A percentile compares a stretch with the other conserved stretches of the same genome.
Evolutionary conservation across 306 rosid species (phyloP).

Genomic region (Rosa multiflora): DNA sequence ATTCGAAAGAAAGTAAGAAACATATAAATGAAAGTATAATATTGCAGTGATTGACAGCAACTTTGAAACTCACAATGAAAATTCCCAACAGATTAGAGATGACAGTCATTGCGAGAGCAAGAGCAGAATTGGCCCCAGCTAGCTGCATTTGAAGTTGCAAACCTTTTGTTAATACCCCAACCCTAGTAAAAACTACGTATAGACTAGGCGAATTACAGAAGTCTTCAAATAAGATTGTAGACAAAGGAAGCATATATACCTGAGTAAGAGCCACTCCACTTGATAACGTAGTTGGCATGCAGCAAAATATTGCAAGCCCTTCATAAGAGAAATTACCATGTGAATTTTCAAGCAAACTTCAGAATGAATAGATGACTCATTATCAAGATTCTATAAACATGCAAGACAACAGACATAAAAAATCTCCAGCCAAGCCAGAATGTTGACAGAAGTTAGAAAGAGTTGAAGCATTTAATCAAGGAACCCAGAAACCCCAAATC

Average conservation of each 20-base stretch:
- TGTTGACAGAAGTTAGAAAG: not conserved
- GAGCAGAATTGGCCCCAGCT: constrained; percentile 91
- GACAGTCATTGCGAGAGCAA: constrained; percentile 94
- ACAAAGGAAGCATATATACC: constrained; percentile 34
- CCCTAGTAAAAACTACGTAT: constrained; percentile 2
- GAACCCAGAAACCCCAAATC: not conserved
- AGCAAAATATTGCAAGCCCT: constrained; percentile 90
- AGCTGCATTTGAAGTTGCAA: constrained; percentile 58
- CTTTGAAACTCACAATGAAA: constrained; percentile 59
- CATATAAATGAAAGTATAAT: constrained; percentile 1
- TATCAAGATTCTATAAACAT: not conserved
- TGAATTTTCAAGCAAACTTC: constrained; percentile 4
- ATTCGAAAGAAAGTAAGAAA: not conserved
- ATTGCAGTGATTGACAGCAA: constrained; percentile 14
- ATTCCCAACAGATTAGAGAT: constrained; percentile 85
- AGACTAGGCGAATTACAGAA: constrained; percentile 14
- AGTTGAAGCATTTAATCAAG: not conserved
- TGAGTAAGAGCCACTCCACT: constrained; percentile 98
- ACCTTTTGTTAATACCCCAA: constrained; percentile 26
- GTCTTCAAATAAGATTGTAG: constrained; percentile 7
- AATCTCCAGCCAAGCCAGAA: not conserved
- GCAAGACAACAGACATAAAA: not conserved
- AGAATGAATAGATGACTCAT: not conserved
- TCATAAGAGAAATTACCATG: constrained; percentile 16
- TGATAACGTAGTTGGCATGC: constrained; percentile 98